Evolutionary conservation across 1,284 basidiomycete genomes (phyloP).

Genomic region (Hemileia vastatrix): DNA sequence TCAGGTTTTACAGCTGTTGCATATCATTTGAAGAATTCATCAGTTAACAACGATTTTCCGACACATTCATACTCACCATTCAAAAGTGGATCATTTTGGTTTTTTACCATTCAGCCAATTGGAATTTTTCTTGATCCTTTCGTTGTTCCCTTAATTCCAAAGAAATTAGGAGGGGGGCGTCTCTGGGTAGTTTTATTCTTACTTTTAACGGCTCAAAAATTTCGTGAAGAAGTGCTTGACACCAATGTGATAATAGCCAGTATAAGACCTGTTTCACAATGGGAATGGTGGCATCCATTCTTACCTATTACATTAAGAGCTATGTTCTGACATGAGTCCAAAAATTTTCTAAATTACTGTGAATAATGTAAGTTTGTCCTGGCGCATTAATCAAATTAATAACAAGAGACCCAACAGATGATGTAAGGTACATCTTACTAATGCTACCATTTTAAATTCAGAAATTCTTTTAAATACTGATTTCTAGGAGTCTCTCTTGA

Average conservation of each 20-base stretch:
- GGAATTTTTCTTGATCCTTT: conserved; percentile 10
- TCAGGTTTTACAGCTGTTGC: background rate
- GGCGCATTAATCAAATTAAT: too few relatives aligned
- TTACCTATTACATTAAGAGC: background rate
- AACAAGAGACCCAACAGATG: too few relatives aligned
- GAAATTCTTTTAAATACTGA: too few relatives aligned
- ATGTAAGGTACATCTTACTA: too few relatives aligned
- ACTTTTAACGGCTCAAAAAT: background rate
- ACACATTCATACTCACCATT: too few relatives aligned
- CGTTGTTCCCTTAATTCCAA: conserved; percentile 12
- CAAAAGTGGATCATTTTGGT: conserved; percentile 3
- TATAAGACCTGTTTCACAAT: background rate
- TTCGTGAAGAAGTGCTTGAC: background rate
- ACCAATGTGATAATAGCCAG: background rate
- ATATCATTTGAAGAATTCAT: too few relatives aligned
- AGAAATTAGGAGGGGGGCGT: conserved; percentile 9
- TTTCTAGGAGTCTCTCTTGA: too few relatives aligned
- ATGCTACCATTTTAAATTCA: too few relatives aligned
- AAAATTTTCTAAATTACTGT: too few relatives aligned
- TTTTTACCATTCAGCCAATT: conserved; percentile 2
- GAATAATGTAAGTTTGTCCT: too few relatives aligned
- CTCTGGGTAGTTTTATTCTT: conserved; percentile 9
- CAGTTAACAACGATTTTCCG: too few relatives aligned
- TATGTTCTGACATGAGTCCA: too few relatives aligned
- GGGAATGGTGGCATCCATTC: background rate